Evolutionary conservation across 805 yeast species (phyloP).

Genomic region (Starmerella powellii): DNA sequence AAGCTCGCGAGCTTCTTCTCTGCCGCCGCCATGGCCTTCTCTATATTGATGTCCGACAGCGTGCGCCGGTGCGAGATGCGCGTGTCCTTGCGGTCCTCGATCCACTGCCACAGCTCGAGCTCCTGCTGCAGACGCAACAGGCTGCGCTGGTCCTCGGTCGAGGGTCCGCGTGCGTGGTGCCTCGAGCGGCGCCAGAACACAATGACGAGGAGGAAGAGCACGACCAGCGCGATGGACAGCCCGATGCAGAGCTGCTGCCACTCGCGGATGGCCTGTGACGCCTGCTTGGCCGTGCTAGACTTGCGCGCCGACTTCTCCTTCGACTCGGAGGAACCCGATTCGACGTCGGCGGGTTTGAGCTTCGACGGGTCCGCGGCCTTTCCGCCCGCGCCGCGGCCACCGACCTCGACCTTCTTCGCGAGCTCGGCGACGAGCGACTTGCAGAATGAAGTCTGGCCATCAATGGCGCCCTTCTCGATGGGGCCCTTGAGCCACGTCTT

Average conservation of each 20-base stretch:
- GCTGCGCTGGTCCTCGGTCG: conserved; percentile 11
- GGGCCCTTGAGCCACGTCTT: conserved; percentile 84
- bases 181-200: conserved; percentile 3
- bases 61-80: conserved; percentile 17
- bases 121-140: conserved; percentile 38
- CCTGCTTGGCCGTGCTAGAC: conserved; percentile 13
- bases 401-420: conserved; percentile 6
- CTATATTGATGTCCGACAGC: conserved; percentile 15
- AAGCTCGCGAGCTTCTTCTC: conserved; percentile 19
- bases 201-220: conserved; percentile 14
- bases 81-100: conserved; percentile 34
- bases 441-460: conserved; percentile 64
- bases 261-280: conserved; percentile 17
- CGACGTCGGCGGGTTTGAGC: conserved; percentile 9
- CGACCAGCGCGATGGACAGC: conserved; percentile 8
- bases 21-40: conserved; percentile 21
- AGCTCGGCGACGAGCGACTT: conserved; percentile 37
- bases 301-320: conserved; percentile 9
- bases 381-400: background rate
- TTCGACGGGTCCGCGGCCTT: conserved; percentile 1
- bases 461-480: conserved; percentile 69
- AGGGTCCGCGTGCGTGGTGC: background rate
- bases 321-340: background rate
- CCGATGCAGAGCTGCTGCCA: conserved; percentile 16
- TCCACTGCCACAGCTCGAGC: conserved; percentile 62